Evolutionary conservation across 129 eudicot species (phyloP), one percentile per base, ranked within the genome.

Genomic region (Scalesia atractyloides): DNA sequence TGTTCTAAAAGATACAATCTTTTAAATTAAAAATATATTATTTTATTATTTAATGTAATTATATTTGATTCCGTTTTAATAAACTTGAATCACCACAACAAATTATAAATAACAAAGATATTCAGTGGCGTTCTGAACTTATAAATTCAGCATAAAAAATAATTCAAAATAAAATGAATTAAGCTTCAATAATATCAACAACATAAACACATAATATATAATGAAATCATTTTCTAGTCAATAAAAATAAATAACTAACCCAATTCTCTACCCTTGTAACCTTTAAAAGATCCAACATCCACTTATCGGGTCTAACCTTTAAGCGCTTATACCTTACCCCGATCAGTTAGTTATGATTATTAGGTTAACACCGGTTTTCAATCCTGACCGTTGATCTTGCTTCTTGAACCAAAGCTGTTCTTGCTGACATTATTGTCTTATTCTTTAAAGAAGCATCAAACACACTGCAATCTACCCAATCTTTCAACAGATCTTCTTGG

Each of bases 351-450:
- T 8, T 6, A 1, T 41, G 46, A 41, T 49, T 17, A 9, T 10
- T 20, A 24, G 64, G 18, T 59, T 43, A 78, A 63, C 82, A 78
- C 48, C 33, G 30, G 66, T 78, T 78, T 7, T 71, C 51, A 41
- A 78, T 78, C 77, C 77, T 64, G 16, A 71, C 26, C 39, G 84
- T 70, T 57, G 86, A 79, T 61, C 88, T 83, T 76, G 82, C 83
- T 83, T 83, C 91, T 56, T 85, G 82, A 65, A 86, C 78, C 87
- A 94, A 77, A 46, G 98, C 84, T n/a, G 77, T 85, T 36, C 98
- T 60, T 18, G 96, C 98, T 41, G 85, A 84, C 85, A 82, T 72
- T 37, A 89, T 89, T n/a, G 62, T 72, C 47, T 60, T 75, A 77
- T 71, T 79, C 53, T 72, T 64, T 47, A 89, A 52, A 37, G 86